Evolutionary conservation across 768 basidiomycete genomes (phyloP).

Genomic region (Pisolithus tinctorius): DNA sequence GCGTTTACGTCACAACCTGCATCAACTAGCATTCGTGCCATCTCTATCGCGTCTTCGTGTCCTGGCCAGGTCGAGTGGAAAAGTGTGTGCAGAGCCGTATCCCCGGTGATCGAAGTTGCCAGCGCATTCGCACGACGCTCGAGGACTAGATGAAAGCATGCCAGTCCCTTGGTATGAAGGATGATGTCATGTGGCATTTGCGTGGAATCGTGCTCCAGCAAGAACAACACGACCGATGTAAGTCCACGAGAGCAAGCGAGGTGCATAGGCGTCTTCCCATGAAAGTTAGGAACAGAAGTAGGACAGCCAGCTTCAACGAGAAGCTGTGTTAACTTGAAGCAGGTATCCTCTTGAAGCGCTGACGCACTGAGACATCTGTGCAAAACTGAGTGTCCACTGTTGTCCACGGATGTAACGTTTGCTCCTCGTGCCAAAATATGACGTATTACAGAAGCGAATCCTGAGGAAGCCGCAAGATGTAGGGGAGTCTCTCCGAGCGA

Average conservation of each 20-base stretch:
- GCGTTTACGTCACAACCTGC: conserved; percentile 5
- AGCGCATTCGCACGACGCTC: too few species aligned
- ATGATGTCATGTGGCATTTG: too few species aligned
- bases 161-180: too few species aligned
- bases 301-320: background rate
- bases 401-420: background rate
- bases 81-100: too few species aligned
- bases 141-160: too few species aligned
- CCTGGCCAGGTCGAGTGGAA: too few species aligned
- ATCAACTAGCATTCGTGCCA: background rate
- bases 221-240: background rate
- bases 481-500: background rate
- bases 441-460: background rate
- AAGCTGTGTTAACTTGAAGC: background rate
- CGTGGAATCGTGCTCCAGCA: background rate
- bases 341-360: background rate
- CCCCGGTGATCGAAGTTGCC: too few species aligned
- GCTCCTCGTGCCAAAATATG: background rate
- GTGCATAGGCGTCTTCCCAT: background rate
- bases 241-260: conserved; percentile 1
- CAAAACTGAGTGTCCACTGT: background rate
- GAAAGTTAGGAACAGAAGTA: conserved; percentile 6
- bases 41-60: background rate
- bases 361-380: background rate
- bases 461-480: background rate